Evolutionary conservation across 2,329 filamentous ascomycete species (phyloP).

Genomic region (Beauveria medogensis): DNA sequence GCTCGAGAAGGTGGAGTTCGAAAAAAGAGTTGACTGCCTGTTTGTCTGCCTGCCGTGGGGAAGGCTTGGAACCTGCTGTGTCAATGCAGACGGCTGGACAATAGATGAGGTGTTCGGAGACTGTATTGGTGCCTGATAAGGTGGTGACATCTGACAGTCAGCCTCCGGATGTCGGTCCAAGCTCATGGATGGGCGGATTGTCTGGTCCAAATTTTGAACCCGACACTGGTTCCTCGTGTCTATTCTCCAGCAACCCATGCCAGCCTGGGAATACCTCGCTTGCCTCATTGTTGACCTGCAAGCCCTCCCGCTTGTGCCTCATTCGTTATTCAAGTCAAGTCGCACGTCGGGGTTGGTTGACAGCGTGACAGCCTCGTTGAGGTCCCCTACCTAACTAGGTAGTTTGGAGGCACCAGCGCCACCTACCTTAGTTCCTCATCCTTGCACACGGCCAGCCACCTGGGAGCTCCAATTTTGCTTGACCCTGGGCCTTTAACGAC

Average conservation of each 20-base stretch:
- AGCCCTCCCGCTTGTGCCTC: not conserved
- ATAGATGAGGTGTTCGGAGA: not conserved
- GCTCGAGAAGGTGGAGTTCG: too few species aligned
- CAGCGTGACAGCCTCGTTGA: not conserved
- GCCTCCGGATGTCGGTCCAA: not conserved
- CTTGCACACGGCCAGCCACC: constrained; percentile 9
- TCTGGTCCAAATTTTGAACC: too few species aligned
- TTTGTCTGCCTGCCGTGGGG: not conserved
- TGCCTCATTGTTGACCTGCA: not conserved
- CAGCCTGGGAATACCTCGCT: not conserved
- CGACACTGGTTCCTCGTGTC: not conserved
- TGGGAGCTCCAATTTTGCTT: constrained; percentile 11
- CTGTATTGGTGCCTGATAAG: too few species aligned
- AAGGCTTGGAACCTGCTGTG: not conserved
- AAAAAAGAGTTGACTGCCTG: not conserved
- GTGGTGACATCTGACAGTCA: too few species aligned
- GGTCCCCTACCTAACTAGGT: not conserved
- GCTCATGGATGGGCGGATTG: not conserved
- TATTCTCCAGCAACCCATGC: not conserved
- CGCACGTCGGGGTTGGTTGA: not conserved
- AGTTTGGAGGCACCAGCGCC: not conserved
- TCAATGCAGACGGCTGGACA: not conserved
- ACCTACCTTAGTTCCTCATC: not conserved
- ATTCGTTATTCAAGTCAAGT: constrained; percentile 1
- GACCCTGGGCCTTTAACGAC: constrained; percentile 1